Evolutionary conservation across 106 monocot species (phyloP).

Genomic region (Agapanthus africanus): DNA sequence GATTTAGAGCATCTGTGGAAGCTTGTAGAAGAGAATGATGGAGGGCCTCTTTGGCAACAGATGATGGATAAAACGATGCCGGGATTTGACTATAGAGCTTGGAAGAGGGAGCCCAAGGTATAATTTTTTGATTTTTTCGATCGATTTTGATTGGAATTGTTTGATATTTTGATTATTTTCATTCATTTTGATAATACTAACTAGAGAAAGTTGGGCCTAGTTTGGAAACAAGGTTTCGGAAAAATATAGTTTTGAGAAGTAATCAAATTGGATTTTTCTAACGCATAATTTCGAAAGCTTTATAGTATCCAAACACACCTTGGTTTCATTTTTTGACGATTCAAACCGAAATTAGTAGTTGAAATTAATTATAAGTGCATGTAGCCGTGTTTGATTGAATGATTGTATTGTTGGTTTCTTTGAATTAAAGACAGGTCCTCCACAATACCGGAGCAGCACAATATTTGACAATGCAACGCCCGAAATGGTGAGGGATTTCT

Average conservation of each 20-base stretch:
- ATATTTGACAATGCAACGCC: conserved; percentile 69
- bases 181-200: background rate
- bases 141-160: background rate
- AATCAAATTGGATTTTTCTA: background rate
- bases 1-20: conserved; percentile 52
- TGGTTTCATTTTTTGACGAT: background rate
- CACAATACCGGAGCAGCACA: conserved; percentile 78
- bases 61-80: conserved; percentile 81
- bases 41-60: conserved; percentile 63
- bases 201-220: too few species aligned
- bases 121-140: too few species aligned
- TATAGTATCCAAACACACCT: background rate
- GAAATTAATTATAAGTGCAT: too few species aligned
- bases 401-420: background rate
- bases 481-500: conserved; percentile 77
- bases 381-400: too few species aligned
- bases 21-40: conserved; percentile 63
- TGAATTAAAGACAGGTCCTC: conserved; percentile 47
- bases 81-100: conserved; percentile 56
- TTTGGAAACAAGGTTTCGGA: too few species aligned
- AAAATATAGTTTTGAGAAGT: background rate
- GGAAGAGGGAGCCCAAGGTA: conserved; percentile 81
- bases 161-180: background rate
- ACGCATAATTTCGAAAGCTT: background rate
- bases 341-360: too few species aligned